Conservation (phyloP, 2,329 filamentous ascomycete species). For the Aureobasidium sp. region DNA sequence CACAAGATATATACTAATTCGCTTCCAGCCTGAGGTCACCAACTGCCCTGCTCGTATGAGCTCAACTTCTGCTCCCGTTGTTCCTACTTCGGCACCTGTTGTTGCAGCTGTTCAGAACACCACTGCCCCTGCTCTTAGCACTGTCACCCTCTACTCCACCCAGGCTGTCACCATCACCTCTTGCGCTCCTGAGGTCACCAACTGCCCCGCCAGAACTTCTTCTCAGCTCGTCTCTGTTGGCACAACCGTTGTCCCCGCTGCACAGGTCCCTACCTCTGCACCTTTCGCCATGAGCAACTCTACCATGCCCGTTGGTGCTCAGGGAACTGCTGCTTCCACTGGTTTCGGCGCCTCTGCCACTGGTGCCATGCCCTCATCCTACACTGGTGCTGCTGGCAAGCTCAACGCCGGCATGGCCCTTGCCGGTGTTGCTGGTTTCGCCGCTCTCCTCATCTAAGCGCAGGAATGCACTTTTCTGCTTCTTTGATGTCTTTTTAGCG, state of each 20-base stretch:
- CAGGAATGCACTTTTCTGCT: neutral
- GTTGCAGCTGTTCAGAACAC: neutral
- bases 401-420: constrained; percentile 19
- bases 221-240: neutral
- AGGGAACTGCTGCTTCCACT: constrained; percentile 13
- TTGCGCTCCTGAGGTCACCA: constrained; percentile 32
- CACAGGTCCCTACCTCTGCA: neutral
- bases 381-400: constrained; percentile 19
- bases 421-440: constrained; percentile 20
- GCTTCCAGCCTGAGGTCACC: constrained; percentile 18
- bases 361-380: constrained; percentile 5
- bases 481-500: constrained; percentile 7
- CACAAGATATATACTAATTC: neutral
- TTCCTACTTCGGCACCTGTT: neutral
- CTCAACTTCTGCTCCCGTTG: neutral
- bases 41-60: constrained; percentile 18
- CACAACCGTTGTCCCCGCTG: constrained; percentile 11
- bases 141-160: constrained; percentile 23
- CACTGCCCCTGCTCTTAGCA: neutral
- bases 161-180: constrained; percentile 33
- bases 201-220: constrained; percentile 28
- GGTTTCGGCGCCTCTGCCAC: constrained; percentile 16
- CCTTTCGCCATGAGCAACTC: constrained; percentile 12
- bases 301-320: constrained; percentile 1
- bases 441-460: constrained; percentile 20